Base-by-base conservation (phyloP, 73 alveolate genomes). In the Breviolum minutum region DNA sequence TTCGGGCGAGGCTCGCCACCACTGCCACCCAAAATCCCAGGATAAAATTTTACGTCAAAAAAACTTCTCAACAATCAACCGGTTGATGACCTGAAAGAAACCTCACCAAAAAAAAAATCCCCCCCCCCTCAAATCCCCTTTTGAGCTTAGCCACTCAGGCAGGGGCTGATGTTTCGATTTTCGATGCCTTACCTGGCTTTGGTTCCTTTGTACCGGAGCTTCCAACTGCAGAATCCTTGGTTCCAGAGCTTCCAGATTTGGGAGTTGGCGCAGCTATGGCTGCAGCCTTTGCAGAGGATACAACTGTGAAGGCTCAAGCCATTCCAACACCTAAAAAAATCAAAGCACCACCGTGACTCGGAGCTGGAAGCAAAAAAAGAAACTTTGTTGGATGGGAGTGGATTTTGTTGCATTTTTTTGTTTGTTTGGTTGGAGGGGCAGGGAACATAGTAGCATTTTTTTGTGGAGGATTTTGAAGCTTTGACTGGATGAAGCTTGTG, bases 171-270 rank as follows among this genome's bases (percentile, higher is more conserved):
- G 89, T 17, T 68, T 91, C 97, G 76, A 91, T 74, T 79, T 91
- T 91, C 97, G 97, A 91, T 60, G 82, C 95, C 71, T 22, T 91
- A 89, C 97, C 97, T 27, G 89, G 97, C 81, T 60, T 91, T 29
- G 80, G 79, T 40, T 73, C 90, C 63, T 91, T 91, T 22, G 89
- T 91, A 32, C 97, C 90, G 12, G 30, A 54, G 69, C 64, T 79
- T 22, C 87, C 81, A n/a, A 10, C 77, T 17, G 17, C 77, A 6
- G 77, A 14, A 22, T 68, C n/a, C 77, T 22, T 13, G 87, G 32
- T 22, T 32, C 32, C 40, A 63, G 95, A 2, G 95, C 40, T 16
- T 11, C 95, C 83, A 14, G 63, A 40, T 32, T n/a, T 17, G 81
- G 32, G 81, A 12, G 32, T 11, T 71, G 81, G 40, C 81, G 81